A percentile compares a stretch with the other conserved stretches of the same genome.
These are phyloP conservation scores for Peziza echinospora DNA, from an alignment of 495 filamentous ascomycete species.

Conservation along the genomic window DNA sequence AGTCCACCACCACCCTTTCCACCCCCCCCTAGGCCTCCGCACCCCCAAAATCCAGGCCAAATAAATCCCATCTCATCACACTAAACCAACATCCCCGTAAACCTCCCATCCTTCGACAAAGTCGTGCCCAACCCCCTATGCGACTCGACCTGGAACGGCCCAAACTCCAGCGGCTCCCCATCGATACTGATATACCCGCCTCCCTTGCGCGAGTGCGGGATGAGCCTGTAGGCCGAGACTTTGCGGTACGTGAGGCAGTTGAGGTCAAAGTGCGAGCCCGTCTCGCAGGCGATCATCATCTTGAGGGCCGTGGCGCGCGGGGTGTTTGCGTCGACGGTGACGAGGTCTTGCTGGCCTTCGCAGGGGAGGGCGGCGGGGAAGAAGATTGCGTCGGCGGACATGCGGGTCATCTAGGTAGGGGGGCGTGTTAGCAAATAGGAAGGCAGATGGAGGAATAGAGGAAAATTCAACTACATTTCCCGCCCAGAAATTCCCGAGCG, in stretches of 20 bases:
- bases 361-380: conserved; percentile 67
- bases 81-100: too few species aligned
- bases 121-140: conserved; percentile 70
- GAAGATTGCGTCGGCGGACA: conserved; percentile 71
- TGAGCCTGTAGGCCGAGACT: conserved; percentile 58
- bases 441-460: conserved; percentile 1
- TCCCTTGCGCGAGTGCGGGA: conserved; percentile 47
- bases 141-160: conserved; percentile 75
- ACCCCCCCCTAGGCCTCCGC: too few species aligned
- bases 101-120: conserved; percentile 47
- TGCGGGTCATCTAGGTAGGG: conserved; percentile 48
- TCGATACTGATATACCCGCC: conserved; percentile 95
- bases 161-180: conserved; percentile 67
- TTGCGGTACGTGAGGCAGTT: conserved; percentile 62
- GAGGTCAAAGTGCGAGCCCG: conserved; percentile 53
- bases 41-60: too few species aligned
- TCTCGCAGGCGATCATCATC: conserved; percentile 47
- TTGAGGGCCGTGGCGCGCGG: conserved; percentile 36
- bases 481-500: conserved; percentile 77
- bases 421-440: not conserved
- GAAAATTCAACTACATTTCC: conserved; percentile 40
- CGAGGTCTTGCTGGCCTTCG: conserved; percentile 69
- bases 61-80: too few species aligned
- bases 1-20: too few species aligned
- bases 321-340: conserved; percentile 59